Base-by-base conservation (phyloP, 1,139 yeast genomes). In the Nematodospora anomalae region DNA sequence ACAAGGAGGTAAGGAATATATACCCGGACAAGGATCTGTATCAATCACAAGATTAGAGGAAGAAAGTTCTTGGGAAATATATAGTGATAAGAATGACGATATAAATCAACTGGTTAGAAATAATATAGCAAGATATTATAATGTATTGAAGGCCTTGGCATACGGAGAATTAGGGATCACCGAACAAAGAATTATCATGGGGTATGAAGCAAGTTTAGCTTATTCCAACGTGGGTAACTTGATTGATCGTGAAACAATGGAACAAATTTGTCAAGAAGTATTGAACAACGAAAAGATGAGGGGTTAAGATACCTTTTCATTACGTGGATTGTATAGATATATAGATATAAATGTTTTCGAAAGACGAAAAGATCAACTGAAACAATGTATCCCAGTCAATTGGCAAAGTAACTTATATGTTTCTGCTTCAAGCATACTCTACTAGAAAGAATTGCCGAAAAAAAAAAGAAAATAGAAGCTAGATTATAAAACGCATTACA, bases 51-150 rank as follows among this genome's bases (percentile, higher is more conserved):
- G 95, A 49, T 64, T 92, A 33, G 97, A 94, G 56, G 97, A 92
- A 55, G 96, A 89, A 54, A 84, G 96, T 32, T 85, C 96, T 2
- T 82, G 95, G 90, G 96, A 90, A 53, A 92, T 94, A 36, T 94
- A 94, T 62, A 83, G 95, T 37, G 98, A 94, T 59, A 75, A 77
- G 42, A 94, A 94, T 55, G 97, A 90, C 45, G 55, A 64, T 16
- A 83, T 94, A 14, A 64, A 85, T 4, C 62, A 67, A 12, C 67
- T 76, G 14, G 71, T 80, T 6, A 74, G 94, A 48, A 79, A 76
- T 44, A 83, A 89, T 16, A 90, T 94, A 30, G 76, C 95, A 7
- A 71, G 97, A 41, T 92, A 94, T 58, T 77, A 83, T 36, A 89
- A 89, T 59, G 90, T 94, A 44, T 71, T 92, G 37, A 77, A 78